Conservation (phyloP, 257 asterid genomes). For the Gardenia jasminoides region DNA sequence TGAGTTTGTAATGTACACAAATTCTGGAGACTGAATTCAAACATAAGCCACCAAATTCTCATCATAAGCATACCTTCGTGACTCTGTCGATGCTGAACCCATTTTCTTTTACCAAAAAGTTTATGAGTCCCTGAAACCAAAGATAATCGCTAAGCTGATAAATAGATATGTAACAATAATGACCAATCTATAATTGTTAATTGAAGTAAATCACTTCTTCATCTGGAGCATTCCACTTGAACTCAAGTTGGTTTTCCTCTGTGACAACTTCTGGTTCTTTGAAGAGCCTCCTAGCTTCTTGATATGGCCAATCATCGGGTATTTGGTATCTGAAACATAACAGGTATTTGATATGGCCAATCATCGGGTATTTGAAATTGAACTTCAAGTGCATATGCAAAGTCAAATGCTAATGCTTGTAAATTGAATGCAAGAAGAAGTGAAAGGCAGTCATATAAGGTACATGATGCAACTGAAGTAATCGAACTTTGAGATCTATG, state of each 20-base stretch:
- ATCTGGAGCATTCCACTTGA: conserved; percentile 95
- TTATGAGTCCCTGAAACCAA: conserved; percentile 67
- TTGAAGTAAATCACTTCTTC: conserved; percentile 66
- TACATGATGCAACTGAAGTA: neutral
- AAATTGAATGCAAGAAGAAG: neutral
- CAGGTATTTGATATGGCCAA: conserved; percentile 73
- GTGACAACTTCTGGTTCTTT: conserved; percentile 78
- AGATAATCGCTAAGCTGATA: conserved; percentile 9
- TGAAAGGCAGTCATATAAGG: neutral
- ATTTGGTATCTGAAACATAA: conserved; percentile 67
- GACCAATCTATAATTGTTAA: conserved; percentile 9
- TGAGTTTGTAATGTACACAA: conserved; percentile 25
- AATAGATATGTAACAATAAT: conserved; percentile 10
- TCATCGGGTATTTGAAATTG: conserved; percentile 65
- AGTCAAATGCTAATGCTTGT: neutral
- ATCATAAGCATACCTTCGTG: conserved; percentile 54
- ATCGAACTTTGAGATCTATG: neutral
- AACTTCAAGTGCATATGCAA: conserved; percentile 1
- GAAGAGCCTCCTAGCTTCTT: conserved; percentile 89
- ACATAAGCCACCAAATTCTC: conserved; percentile 8
- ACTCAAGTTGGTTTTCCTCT: conserved; percentile 65
- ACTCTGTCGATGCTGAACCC: conserved; percentile 93
- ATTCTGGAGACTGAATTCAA: neutral
- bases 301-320: conserved; percentile 94
- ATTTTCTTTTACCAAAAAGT: conserved; percentile 86